A percentile compares a stretch with the other conserved stretches of the same genome.
These are phyloP conservation scores for Termitomyces titanicus DNA, from an alignment of 768 basidiomycete genomes.

Conservation along the genomic window DNA sequence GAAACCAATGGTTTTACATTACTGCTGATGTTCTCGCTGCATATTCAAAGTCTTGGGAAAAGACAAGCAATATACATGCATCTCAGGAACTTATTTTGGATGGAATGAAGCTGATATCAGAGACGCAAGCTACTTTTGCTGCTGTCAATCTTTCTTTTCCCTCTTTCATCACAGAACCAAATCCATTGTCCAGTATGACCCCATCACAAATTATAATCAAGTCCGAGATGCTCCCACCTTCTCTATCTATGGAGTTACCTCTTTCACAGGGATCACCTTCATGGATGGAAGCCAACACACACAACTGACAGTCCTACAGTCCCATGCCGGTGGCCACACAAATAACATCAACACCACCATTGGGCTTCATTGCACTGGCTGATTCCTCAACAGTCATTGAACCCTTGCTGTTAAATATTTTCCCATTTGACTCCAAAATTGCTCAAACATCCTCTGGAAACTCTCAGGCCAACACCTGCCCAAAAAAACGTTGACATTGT, in stretches of 20 bases:
- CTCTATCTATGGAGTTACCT: background rate
- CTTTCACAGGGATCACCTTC: background rate
- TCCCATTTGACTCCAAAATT: background rate
- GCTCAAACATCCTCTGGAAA: background rate
- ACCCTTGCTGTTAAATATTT: background rate
- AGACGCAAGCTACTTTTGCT: background rate
- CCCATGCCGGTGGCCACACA: background rate
- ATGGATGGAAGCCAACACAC: background rate
- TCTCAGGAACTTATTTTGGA: constrained; percentile 19
- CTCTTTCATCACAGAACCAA: background rate
- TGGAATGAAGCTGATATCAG: background rate
- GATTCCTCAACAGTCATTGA: background rate
- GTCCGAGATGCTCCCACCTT: background rate
- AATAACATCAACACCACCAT: background rate
- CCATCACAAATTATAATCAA: background rate
- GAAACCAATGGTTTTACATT: constrained; percentile 14
- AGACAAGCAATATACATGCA: constrained; percentile 18
- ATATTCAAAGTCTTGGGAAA: constrained; percentile 23
- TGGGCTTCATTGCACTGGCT: no score
- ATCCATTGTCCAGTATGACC: background rate
- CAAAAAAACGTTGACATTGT: background rate
- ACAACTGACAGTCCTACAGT: background rate
- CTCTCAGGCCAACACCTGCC: background rate
- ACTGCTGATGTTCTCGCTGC: constrained; percentile 20
- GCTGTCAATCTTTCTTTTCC: background rate